Percentiles rank a stretch among this genome's conserved stretches.
Evolutionary conservation across 177 flowering plant genomes (phyloP).

Genomic region (Vitis hybrid): DNA sequence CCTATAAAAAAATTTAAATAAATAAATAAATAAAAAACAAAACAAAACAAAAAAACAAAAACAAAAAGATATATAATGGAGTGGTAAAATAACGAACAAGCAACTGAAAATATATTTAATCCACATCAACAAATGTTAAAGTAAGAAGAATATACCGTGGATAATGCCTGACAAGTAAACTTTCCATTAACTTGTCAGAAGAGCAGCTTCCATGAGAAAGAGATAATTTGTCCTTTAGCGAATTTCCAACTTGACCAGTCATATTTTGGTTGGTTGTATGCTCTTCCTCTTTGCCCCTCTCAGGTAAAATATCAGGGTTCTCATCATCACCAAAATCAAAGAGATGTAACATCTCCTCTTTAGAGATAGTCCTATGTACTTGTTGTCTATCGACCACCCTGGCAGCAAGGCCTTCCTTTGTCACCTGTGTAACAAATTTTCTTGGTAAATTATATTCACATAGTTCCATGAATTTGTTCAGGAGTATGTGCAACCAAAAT

Average conservation of each 20-base stretch:
- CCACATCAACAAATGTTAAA: background rate
- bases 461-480: too few relatives aligned
- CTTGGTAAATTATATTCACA: constrained; percentile 7
- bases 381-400: constrained; percentile 99
- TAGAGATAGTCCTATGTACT: constrained; percentile 89
- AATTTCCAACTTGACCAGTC: constrained; percentile 25
- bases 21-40: too few relatives aligned
- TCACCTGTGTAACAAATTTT: constrained; percentile 53
- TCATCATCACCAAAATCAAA: constrained; percentile 98
- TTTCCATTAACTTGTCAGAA: constrained; percentile 88
- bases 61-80: background rate
- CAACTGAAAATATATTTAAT: background rate
- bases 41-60: background rate
- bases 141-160: constrained; percentile 54
- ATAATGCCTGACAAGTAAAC: constrained; percentile 62
- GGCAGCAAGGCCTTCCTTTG: constrained; percentile 98
- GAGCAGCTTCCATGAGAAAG: constrained; percentile 54
- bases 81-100: background rate
- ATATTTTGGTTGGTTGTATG: constrained; percentile 17
- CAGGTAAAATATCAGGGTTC: constrained; percentile 38
- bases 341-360: constrained; percentile 92
- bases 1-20: too few relatives aligned
- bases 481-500: constrained; percentile 47
- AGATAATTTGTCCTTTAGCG: constrained; percentile 37
- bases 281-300: constrained; percentile 31